These are phyloP conservation scores for Cryptosporidium viatorum DNA, from an alignment of 169 alveolate genomes.

Conservation along the genomic window DNA sequence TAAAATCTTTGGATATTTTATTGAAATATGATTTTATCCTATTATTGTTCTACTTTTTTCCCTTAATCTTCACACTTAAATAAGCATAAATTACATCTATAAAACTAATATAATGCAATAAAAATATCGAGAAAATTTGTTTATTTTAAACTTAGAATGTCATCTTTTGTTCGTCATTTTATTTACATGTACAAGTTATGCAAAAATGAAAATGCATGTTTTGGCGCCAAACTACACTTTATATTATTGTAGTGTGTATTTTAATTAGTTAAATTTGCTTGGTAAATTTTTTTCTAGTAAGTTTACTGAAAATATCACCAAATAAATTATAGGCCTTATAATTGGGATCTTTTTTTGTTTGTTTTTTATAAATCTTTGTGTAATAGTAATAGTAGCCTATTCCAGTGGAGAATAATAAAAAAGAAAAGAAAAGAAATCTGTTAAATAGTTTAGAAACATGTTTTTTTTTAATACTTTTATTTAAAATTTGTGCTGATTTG, in stretches of 20 bases:
- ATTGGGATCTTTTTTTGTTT: background rate
- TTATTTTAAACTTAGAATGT: background rate
- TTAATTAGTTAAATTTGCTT: background rate
- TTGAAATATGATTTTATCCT: too few relatives aligned
- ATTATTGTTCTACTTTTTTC: too few relatives aligned
- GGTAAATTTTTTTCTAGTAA: background rate
- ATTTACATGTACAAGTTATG: background rate
- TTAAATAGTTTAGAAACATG: constrained; percentile 21
- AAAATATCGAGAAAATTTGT: too few relatives aligned
- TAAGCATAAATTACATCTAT: background rate
- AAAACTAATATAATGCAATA: too few relatives aligned
- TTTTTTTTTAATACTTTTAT: background rate
- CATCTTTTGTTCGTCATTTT: background rate
- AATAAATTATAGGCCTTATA: constrained; percentile 9
- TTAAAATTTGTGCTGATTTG: background rate
- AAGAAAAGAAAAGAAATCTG: constrained; percentile 10
- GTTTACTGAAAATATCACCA: background rate
- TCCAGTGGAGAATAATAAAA: constrained; percentile 12
- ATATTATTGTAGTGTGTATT: background rate
- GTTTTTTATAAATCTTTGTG: constrained; percentile 8
- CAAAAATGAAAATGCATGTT: background rate
- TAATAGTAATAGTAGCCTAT: constrained; percentile 40
- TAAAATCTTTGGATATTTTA: too few relatives aligned
- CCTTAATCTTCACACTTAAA: background rate
- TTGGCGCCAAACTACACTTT: background rate